Conservation (phyloP, 2,329 filamentous ascomycete species). For the Neophaeococcomyces aloes region DNA sequence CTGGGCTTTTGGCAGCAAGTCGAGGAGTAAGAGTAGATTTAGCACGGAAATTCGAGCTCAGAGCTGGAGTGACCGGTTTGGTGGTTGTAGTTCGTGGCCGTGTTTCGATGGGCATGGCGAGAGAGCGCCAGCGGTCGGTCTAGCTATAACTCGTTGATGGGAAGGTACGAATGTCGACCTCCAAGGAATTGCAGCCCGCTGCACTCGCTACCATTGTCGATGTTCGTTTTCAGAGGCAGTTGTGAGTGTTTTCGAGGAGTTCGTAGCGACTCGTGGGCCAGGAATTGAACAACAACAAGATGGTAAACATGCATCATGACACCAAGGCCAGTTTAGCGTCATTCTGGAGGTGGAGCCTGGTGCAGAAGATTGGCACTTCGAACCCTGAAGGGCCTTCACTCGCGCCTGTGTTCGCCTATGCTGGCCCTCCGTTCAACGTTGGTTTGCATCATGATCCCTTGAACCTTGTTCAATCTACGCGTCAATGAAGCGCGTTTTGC, state of each 20-base stretch:
- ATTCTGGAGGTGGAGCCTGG: background rate
- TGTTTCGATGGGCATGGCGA: constrained; percentile 41
- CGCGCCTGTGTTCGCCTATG: background rate
- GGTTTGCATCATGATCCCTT: background rate
- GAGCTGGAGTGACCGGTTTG: constrained; percentile 57
- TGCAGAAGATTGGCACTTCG: background rate
- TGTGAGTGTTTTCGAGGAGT: background rate
- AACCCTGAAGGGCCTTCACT: background rate
- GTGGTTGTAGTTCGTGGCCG: constrained; percentile 38
- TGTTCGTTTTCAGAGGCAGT: background rate
- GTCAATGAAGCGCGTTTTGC: background rate
- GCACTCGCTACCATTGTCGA: constrained; percentile 1
- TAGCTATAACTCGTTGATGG: background rate
- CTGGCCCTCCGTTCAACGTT: background rate
- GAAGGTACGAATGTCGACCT: background rate
- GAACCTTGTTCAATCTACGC: background rate
- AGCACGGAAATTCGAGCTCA: constrained; percentile 50
- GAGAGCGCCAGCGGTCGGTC: constrained; percentile 22
- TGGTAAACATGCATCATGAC: constrained; percentile 1
- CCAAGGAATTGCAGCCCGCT: background rate
- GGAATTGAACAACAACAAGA: background rate
- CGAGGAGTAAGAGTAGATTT: constrained; percentile 49
- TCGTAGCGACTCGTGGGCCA: background rate
- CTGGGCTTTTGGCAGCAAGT: constrained; percentile 46
- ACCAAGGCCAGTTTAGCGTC: background rate